Evolutionary conservation across 1,284 basidiomycete genomes (phyloP).

Genomic region (Fomitopsis betulina): DNA sequence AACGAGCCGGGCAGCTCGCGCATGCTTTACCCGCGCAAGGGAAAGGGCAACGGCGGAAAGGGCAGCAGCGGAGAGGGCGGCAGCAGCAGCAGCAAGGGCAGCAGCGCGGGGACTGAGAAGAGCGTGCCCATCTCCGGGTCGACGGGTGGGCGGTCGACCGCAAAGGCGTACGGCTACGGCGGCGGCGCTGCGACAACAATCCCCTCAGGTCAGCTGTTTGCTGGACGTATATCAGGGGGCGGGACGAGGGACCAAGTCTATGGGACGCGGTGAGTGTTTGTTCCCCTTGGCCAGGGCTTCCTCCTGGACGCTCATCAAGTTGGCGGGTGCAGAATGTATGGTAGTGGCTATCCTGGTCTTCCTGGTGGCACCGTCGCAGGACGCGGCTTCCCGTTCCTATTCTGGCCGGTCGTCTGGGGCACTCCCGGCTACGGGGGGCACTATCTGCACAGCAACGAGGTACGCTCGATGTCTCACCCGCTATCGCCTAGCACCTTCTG

Average conservation of each 20-base stretch:
- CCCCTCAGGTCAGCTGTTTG: constrained; percentile 36
- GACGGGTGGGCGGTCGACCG: constrained; percentile 22
- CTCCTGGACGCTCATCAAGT: not conserved
- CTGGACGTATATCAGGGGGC: constrained; percentile 38
- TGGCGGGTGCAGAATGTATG: constrained; percentile 39
- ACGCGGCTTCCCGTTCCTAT: constrained; percentile 50
- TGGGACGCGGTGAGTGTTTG: constrained; percentile 35
- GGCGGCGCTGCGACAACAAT: constrained; percentile 32
- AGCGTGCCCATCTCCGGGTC: constrained; percentile 27
- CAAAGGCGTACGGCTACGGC: constrained; percentile 34
- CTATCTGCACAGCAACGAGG: constrained; percentile 42
- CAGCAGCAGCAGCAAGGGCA: constrained; percentile 16
- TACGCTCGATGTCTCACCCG: constrained; percentile 14
- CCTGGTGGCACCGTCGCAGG: constrained; percentile 38
- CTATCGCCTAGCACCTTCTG: not conserved
- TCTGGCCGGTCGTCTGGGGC: constrained; percentile 58
- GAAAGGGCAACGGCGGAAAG: constrained; percentile 13
- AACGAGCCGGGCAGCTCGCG: not conserved
- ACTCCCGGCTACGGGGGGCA: constrained; percentile 29
- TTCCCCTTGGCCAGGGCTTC: not conserved
- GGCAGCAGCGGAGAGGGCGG: constrained; percentile 13
- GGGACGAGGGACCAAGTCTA: constrained; percentile 34
- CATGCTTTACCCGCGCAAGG: constrained; percentile 7
- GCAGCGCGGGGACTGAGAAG: constrained; percentile 20
- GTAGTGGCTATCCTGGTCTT: constrained; percentile 53